Conservation (phyloP, 169 alveolate species). For the Plasmodium reichenowi region DNA sequence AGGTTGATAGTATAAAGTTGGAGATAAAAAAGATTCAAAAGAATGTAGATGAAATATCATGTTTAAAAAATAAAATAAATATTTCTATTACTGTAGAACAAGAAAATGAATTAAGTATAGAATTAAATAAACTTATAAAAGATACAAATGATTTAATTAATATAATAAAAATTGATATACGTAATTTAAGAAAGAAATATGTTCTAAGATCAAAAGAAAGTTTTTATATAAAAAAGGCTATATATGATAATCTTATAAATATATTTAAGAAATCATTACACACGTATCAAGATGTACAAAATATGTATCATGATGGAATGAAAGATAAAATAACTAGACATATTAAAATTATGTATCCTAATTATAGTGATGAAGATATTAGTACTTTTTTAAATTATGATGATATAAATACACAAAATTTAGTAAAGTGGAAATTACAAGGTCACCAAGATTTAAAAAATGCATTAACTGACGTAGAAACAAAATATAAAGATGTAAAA, state of each 20-base stretch:
- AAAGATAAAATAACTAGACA: conserved; percentile 70
- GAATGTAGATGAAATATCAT: conserved; percentile 26
- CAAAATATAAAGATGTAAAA: conserved; percentile 74
- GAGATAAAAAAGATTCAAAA: conserved; percentile 33
- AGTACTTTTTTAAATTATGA: conserved; percentile 58
- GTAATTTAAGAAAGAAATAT: conserved; percentile 41
- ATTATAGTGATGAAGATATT: conserved; percentile 66
- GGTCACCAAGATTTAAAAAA: conserved; percentile 71
- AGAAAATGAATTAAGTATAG: conserved; percentile 71
- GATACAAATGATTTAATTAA: conserved; percentile 40
- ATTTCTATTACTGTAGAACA: conserved; percentile 59
- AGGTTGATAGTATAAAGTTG: conserved; percentile 41
- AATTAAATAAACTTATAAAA: conserved; percentile 57
- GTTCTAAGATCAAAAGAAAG: conserved; percentile 22
- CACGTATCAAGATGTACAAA: conserved; percentile 49
- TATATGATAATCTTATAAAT: conserved; percentile 63
- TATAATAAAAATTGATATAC: conserved; percentile 46
- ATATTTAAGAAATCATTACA: conserved; percentile 66
- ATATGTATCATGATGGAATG: conserved; percentile 37
- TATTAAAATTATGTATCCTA: conserved; percentile 66
- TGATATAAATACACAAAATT: conserved; percentile 59
- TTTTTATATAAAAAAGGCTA: conserved; percentile 54
- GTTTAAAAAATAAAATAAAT: conserved; percentile 56
- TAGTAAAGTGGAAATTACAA: conserved; percentile 74
- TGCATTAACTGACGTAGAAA: conserved; percentile 74